These are phyloP conservation scores for Magnaporthiopsis rhizophila DNA, from an alignment of 2,329 filamentous ascomycete genomes.

Conservation along the genomic window DNA sequence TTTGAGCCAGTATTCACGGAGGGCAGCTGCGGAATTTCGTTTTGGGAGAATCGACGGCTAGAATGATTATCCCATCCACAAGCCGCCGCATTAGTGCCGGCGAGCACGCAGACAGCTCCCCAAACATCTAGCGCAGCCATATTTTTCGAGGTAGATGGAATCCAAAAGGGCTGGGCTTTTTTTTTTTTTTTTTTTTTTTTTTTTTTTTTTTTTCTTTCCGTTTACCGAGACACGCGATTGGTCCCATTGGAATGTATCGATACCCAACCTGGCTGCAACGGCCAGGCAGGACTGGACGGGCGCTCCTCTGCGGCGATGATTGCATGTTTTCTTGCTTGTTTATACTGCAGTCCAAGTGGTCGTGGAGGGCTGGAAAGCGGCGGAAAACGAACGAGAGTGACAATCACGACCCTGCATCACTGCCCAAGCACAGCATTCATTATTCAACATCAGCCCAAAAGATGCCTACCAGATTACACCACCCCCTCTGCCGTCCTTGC, in stretches of 20 bases:
- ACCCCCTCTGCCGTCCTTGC: conserved; percentile 31
- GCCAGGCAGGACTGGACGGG: neutral
- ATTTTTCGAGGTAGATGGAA: neutral
- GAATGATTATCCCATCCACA: neutral
- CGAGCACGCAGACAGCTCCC: neutral
- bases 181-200: neutral
- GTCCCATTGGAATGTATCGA: neutral
- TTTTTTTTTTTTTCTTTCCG: neutral
- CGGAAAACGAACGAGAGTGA: neutral
- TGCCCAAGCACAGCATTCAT: neutral
- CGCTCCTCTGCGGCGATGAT: neutral
- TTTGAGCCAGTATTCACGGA: neutral
- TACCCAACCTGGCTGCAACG: neutral
- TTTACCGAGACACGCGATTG: neutral
- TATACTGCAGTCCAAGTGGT: too few species aligned
- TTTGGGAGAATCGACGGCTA: neutral
- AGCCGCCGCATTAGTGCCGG: neutral
- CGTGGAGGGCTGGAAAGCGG: neutral
- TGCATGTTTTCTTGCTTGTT: neutral
- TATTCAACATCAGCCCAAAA: neutral
- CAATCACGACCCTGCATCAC: neutral
- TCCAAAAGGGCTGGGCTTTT: neutral
- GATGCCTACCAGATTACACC: conserved; percentile 29
- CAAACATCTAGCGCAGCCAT: neutral
- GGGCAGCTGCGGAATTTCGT: neutral